Evolutionary conservation across 225 moss, liverwort and hornwort genomes (phyloP).

Genomic region (Takakia lepidozioides): DNA sequence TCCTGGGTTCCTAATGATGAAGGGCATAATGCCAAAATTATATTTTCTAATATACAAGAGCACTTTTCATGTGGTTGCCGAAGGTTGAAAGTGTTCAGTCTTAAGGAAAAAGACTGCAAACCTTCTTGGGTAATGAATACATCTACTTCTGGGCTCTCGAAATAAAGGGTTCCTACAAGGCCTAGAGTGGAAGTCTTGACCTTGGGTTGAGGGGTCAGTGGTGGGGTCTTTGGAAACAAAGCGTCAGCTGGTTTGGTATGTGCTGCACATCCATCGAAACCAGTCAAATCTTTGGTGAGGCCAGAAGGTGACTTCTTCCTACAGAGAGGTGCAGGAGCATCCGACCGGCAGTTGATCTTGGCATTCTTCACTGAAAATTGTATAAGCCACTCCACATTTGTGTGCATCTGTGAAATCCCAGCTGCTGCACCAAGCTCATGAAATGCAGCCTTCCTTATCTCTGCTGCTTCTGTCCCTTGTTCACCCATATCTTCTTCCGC

Average conservation of each 20-base stretch:
- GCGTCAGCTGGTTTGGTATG: background rate
- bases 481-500: conserved; percentile 13
- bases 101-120: conserved; percentile 6
- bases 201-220: background rate
- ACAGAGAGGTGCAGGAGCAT: background rate
- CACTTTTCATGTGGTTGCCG: conserved; percentile 6
- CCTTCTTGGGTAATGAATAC: conserved; percentile 2
- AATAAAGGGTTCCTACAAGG: conserved; percentile 3
- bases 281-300: too few species aligned
- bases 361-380: conserved; percentile 6
- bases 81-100: conserved; percentile 6
- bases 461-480: background rate
- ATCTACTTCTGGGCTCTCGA: conserved; percentile 6
- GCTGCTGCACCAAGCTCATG: conserved; percentile 8
- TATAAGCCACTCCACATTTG: conserved; percentile 7
- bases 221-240: background rate
- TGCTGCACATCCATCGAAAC: too few species aligned
- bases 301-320: conserved; percentile 1
- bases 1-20: background rate
- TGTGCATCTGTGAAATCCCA: background rate
- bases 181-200: background rate
- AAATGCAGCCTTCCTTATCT: conserved; percentile 8
- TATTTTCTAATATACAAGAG: conserved; percentile 7
- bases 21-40: conserved; percentile 6
- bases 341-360: conserved; percentile 8